Conservation (phyloP, 371 early-diverging fungal genomes). For the Chytridium lagenaria region DNA sequence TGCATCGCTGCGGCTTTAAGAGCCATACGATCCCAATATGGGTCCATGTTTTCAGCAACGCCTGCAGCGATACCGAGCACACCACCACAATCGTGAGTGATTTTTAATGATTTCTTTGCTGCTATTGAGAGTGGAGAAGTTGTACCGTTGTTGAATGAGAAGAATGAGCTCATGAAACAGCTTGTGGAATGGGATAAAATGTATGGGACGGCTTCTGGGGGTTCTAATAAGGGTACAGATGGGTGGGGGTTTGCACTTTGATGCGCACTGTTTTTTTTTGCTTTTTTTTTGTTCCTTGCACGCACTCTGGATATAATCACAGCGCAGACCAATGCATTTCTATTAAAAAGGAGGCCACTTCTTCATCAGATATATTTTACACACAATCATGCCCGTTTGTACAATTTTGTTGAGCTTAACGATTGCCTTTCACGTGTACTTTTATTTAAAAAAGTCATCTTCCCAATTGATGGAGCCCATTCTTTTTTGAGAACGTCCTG, state of each 20-base stretch:
- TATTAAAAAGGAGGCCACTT: too few relatives aligned
- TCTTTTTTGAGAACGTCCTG: too few relatives aligned
- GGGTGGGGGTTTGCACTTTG: not conserved
- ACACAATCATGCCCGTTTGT: too few relatives aligned
- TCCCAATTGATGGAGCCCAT: too few relatives aligned
- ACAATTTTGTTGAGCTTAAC: too few relatives aligned
- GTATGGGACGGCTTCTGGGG: slow-evolving; percentile 41
- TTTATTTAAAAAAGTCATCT: too few relatives aligned
- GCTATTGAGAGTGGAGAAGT: slow-evolving; percentile 40
- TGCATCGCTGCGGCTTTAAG: slow-evolving; percentile 87
- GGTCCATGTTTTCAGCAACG: slow-evolving; percentile 55
- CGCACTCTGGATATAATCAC: too few relatives aligned
- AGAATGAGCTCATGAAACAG: slow-evolving; percentile 34
- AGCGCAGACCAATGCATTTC: too few relatives aligned
- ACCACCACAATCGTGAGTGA: not conserved
- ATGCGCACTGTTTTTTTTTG: too few relatives aligned
- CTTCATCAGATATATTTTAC: too few relatives aligned
- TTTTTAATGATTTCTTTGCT: slow-evolving; percentile 28
- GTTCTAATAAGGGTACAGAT: not conserved
- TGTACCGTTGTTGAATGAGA: slow-evolving; percentile 33
- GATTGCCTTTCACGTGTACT: too few relatives aligned
- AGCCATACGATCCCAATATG: slow-evolving; percentile 77
- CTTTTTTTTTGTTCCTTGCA: too few relatives aligned
- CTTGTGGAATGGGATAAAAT: slow-evolving; percentile 40
- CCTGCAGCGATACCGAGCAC: slow-evolving; percentile 2